Evolutionary conservation across 805 yeast genomes (phyloP), one percentile per base, ranked within the genome.

Genomic region (Starmerella cellae): DNA sequence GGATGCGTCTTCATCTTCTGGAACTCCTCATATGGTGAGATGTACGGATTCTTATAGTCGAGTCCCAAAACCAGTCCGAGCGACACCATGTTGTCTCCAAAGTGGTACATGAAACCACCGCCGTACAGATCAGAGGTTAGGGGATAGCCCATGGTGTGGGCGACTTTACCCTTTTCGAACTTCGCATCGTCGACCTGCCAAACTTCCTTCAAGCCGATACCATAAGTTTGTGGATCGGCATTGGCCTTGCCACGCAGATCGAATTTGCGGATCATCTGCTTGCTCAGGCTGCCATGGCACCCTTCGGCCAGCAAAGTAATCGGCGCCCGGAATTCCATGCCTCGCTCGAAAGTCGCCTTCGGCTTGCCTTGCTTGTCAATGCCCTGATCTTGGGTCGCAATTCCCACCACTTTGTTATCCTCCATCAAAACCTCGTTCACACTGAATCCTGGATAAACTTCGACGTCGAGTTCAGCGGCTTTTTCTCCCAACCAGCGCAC

Each of bases 71-170:
- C 98, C n/a, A 88, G 59, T 1, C 99, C 99, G 11, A 88, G 82
- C 2, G 94, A 70, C 9, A 88, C 97, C 38, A 84, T 63, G 16
- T 85, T 85, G 49, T 85, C 94, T 41, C 95, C 96, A 60, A 91
- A 91, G 61, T 91, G 98, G 61, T 91, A 91, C 73, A 81, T 80
- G 67, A 91, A 91, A 0, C 96, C 97, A 52, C 98, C 98, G 34
- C 98, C 98, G 57, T 91, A 91, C 2, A 79, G 77, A 41, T 72
- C 76, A 38, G 69, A 61, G 13, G 73, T 57, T 47, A 91, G 64
- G 11, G 99, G 99, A 59, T 70, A 85, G 2, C 98, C 99, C 70
- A 91, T 64, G 0, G 93, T 69, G 60, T 91, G 99, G 1, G 81
- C 75, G 17, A 83, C 87, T 47, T 66, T 74, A 1, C 98, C 98